phyloP scores from a whole-genome alignment of 2,329 filamentous ascomycete species.

The Stemphylium lycopersici region DNA sequence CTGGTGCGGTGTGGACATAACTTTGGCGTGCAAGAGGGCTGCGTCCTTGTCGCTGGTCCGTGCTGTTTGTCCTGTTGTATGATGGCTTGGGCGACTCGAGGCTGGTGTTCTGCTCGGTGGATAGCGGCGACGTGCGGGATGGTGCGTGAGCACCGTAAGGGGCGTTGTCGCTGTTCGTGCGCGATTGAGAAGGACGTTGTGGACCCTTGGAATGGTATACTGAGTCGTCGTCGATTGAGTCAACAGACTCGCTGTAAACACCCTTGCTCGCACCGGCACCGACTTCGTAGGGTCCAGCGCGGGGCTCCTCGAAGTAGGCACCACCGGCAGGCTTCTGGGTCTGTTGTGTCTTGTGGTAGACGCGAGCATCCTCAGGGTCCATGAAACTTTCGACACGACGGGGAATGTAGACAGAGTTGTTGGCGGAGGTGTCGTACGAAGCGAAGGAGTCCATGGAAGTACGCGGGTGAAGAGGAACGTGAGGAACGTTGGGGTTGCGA shows the following conservation, averaged over 20 bases:
- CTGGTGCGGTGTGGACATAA: slow-evolving; percentile 46
- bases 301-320: slow-evolving; percentile 48
- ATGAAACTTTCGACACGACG: slow-evolving; percentile 76
- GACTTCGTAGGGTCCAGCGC: slow-evolving; percentile 35
- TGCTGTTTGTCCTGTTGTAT: slow-evolving; percentile 29
- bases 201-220: slow-evolving; percentile 38
- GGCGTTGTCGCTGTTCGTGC: slow-evolving; percentile 30
- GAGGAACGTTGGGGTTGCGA: slow-evolving; percentile 54
- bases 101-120: slow-evolving; percentile 32
- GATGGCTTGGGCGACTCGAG: slow-evolving; percentile 41
- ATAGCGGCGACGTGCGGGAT: slow-evolving; percentile 37
- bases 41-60: slow-evolving; percentile 44
- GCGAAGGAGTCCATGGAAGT: slow-evolving; percentile 71
- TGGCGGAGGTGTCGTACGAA: slow-evolving; percentile 60
- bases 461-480: slow-evolving; percentile 58
- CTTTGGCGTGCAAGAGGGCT: slow-evolving; percentile 56
- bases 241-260: slow-evolving; percentile 43
- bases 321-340: slow-evolving; percentile 54
- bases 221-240: slow-evolving; percentile 46
- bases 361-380: slow-evolving; percentile 75
- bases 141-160: slow-evolving; percentile 22
- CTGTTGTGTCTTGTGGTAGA: slow-evolving; percentile 72
- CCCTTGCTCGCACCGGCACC: slow-evolving; percentile 30
- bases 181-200: slow-evolving; percentile 31
- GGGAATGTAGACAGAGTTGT: slow-evolving; percentile 69